Percentiles rank a stretch among this genome's conserved stretches.
Evolutionary conservation across 805 yeast species (phyloP).

Genomic region (Saturnispora gosingensis): DNA sequence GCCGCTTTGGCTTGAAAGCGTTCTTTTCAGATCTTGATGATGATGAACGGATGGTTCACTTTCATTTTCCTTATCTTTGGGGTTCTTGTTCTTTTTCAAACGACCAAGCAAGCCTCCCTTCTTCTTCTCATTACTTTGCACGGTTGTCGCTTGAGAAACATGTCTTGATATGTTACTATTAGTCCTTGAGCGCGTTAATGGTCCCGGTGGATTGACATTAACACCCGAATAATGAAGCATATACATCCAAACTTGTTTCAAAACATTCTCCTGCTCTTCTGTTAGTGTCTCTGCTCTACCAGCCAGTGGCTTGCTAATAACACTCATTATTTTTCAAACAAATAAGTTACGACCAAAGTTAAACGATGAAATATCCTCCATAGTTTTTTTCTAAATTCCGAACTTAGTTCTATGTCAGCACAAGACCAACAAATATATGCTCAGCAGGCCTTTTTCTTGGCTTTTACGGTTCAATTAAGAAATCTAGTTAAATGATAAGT

Average conservation of each 20-base stretch:
- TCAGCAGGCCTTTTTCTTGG: not conserved
- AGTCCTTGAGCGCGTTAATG: slow-evolving; percentile 8
- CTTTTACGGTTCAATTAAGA: not conserved
- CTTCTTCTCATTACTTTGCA: slow-evolving; percentile 16
- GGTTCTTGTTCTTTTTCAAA: slow-evolving; percentile 20
- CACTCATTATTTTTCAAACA: not conserved
- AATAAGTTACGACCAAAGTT: not conserved
- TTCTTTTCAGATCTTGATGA: slow-evolving; percentile 10
- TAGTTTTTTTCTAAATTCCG: not conserved
- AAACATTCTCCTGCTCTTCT: slow-evolving; percentile 47
- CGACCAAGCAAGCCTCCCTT: slow-evolving; percentile 26
- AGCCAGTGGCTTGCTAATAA: slow-evolving; percentile 10
- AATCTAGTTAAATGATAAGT: not conserved
- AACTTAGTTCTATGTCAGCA: not conserved
- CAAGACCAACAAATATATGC: not conserved
- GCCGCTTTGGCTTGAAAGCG: slow-evolving; percentile 17
- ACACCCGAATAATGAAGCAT: slow-evolving; percentile 52
- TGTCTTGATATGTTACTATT: not conserved
- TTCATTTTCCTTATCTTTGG: slow-evolving; percentile 7
- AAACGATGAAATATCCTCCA: not conserved
- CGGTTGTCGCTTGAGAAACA: not conserved
- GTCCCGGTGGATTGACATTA: slow-evolving; percentile 21
- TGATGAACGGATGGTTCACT: not conserved
- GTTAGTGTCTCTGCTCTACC: slow-evolving; percentile 41
- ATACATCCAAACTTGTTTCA: slow-evolving; percentile 68